A percentile compares a stretch with the other conserved stretches of the same genome.
These are phyloP conservation scores for Gorgonomyces haynaldii DNA, from an alignment of 192 early-diverging fungal genomes.

Conservation along the genomic window DNA sequence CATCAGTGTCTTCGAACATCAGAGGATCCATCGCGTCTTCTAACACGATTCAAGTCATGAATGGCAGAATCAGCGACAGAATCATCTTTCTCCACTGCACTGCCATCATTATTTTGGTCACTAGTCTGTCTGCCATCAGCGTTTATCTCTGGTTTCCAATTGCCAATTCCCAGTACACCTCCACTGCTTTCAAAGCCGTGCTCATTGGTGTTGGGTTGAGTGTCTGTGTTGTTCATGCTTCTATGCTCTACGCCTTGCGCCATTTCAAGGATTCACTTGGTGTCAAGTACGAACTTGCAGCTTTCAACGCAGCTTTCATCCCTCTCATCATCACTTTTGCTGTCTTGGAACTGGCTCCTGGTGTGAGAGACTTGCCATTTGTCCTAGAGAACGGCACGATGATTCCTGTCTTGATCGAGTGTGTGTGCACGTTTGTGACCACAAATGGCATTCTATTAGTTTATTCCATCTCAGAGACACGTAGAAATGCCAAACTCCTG, in stretches of 20 bases:
- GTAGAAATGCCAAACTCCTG: neutral
- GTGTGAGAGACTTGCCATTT: neutral
- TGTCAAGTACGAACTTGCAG: conserved; percentile 1
- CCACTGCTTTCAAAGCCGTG: neutral
- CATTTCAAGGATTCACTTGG: neutral
- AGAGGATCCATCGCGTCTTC: too few relatives aligned
- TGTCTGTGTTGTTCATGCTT: neutral
- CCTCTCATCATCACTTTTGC: neutral
- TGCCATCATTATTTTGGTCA: neutral
- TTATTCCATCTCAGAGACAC: neutral
- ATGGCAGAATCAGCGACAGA: neutral
- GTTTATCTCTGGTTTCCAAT: neutral
- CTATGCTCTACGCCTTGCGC: neutral
- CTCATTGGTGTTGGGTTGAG: neutral
- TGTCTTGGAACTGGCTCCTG: neutral
- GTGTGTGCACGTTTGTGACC: neutral
- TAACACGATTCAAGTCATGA: too few relatives aligned
- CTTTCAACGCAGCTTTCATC: neutral
- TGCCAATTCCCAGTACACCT: neutral
- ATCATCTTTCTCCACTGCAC: neutral
- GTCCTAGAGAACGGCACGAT: neutral
- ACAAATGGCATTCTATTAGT: neutral
- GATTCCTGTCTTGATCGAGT: neutral
- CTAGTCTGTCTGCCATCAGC: neutral
- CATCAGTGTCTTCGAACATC: too few relatives aligned